Conservation (phyloP, 495 filamentous ascomycete species). For the Neurospora pannonica region DNA sequence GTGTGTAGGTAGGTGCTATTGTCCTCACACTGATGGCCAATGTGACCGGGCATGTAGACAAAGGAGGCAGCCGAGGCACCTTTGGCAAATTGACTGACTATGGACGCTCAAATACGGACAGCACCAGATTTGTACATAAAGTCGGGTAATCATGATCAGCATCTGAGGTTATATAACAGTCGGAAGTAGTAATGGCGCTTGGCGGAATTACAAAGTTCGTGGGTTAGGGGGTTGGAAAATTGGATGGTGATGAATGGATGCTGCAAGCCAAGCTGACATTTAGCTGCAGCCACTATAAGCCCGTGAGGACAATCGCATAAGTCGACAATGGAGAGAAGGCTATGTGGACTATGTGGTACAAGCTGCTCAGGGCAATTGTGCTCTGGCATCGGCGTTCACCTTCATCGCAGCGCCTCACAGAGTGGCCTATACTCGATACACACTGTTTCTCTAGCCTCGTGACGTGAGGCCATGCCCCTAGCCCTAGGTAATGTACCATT, state of each 20-base stretch:
- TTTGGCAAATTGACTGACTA: background rate
- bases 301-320: background rate
- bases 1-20: too few species aligned
- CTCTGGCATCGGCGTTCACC: background rate
- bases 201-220: background rate
- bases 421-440: background rate
- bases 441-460: background rate
- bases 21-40: too few species aligned
- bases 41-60: background rate
- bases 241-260: background rate
- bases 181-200: background rate
- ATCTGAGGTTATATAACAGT: background rate
- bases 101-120: background rate
- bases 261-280: background rate
- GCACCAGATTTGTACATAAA: background rate
- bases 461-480: background rate
- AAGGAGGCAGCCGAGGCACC: too few species aligned
- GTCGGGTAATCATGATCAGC: background rate
- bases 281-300: background rate
- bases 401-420: too few species aligned
- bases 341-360: background rate
- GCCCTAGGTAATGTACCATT: background rate
- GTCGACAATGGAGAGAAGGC: too few species aligned
- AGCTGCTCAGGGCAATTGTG: background rate
- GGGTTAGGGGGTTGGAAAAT: background rate